Conservation (phyloP, 2,329 filamentous ascomycete species). For the Fusarium sp. region DNA sequence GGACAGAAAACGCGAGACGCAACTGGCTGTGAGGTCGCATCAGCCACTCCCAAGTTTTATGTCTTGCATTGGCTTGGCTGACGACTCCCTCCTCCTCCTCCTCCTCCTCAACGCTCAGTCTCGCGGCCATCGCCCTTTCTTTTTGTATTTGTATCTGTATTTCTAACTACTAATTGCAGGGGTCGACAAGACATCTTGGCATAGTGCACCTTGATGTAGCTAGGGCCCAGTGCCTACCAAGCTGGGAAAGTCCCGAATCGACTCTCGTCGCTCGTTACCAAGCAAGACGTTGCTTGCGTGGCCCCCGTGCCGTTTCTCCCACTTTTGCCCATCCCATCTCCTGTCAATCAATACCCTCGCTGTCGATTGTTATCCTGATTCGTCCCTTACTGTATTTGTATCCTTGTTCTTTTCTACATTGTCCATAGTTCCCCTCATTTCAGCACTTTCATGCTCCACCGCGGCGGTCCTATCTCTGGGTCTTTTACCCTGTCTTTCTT, state of each 20-base stretch:
- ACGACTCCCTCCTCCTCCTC: constrained; percentile 3
- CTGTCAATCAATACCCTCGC: constrained; percentile 29
- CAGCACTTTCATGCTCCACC: constrained; percentile 40
- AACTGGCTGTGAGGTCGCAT: constrained; percentile 6
- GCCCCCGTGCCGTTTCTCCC: constrained; percentile 39
- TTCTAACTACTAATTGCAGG: constrained; percentile 24
- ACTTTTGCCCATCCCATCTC: constrained; percentile 29
- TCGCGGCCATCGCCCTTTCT: background rate
- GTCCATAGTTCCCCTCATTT: constrained; percentile 28
- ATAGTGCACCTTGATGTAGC: constrained; percentile 14
- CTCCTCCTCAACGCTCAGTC: constrained; percentile 8
- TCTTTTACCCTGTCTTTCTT: constrained; percentile 35
- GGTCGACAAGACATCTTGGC: constrained; percentile 37
- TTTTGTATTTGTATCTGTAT: no score
- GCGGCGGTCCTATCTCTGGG: constrained; percentile 26
- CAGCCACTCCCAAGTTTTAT: constrained; percentile 8
- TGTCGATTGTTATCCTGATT: constrained; percentile 29
- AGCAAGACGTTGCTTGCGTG: constrained; percentile 34
- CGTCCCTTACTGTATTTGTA: constrained; percentile 20
- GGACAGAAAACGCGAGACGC: constrained; percentile 26
- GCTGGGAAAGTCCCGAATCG: constrained; percentile 34
- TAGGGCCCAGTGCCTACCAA: constrained; percentile 4
- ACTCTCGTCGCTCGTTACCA: constrained; percentile 17
- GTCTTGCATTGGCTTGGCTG: constrained; percentile 2
- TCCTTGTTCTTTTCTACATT: constrained; percentile 32